phyloP scores from a whole-genome alignment of 345 rosid genomes.

The Brassica rapa region DNA sequence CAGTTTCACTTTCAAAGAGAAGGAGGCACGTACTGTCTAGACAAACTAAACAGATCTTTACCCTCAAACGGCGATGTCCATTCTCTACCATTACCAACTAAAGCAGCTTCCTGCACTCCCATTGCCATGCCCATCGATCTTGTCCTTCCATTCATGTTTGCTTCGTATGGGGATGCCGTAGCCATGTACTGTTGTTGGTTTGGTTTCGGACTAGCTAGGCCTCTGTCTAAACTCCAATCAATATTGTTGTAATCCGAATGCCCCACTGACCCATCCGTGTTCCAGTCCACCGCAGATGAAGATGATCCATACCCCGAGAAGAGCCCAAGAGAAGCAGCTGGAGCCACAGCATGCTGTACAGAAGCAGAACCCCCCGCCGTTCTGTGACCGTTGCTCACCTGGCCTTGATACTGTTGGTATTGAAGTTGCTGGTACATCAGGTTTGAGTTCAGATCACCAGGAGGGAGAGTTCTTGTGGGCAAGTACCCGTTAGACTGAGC shows the following conservation, averaged over 20 bases:
- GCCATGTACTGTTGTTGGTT: slow-evolving; percentile 48
- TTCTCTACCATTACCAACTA: slow-evolving; percentile 57
- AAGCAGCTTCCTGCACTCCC: slow-evolving; percentile 49
- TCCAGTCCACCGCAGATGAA: slow-evolving; percentile 73
- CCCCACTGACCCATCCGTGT: slow-evolving; percentile 54
- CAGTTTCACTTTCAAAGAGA: slow-evolving; percentile 27
- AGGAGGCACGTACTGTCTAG: slow-evolving; percentile 64
- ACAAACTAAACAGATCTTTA: slow-evolving; percentile 83
- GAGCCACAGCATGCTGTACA: slow-evolving; percentile 55
- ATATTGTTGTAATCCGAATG: slow-evolving; percentile 67
- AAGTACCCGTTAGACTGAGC: slow-evolving; percentile 58
- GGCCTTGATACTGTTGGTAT: slow-evolving; percentile 66
- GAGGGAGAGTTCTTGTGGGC: slow-evolving; percentile 47
- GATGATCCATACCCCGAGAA: slow-evolving; percentile 70
- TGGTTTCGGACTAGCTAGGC: slow-evolving; percentile 48
- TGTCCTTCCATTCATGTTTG: slow-evolving; percentile 48
- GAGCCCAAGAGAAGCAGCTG: slow-evolving; percentile 91
- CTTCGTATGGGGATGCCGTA: slow-evolving; percentile 44
- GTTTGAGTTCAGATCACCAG: slow-evolving; percentile 48
- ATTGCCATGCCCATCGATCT: slow-evolving; percentile 39
- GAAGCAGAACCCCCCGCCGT: slow-evolving; percentile 33
- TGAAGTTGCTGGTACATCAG: slow-evolving; percentile 60
- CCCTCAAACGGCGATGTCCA: slow-evolving; percentile 96
- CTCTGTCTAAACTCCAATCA: slow-evolving; percentile 84
- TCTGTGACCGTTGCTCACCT: slow-evolving; percentile 48